Percentiles rank a stretch among this genome's conserved stretches.
Conservation (phyloP, 805 yeast species). For the Candida schatavii region DNA sequence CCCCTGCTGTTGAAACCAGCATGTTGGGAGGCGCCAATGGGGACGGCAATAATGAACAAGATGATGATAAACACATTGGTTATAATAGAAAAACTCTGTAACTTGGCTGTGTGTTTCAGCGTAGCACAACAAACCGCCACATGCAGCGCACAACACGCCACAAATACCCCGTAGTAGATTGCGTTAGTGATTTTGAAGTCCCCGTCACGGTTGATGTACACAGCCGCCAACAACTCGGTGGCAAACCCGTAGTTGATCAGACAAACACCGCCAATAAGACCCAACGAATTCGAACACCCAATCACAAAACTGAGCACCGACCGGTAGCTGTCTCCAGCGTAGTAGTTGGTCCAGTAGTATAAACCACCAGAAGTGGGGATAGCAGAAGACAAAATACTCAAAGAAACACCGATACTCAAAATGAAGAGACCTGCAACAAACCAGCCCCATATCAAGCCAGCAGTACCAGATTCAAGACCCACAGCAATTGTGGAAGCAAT, state of each 20-base stretch:
- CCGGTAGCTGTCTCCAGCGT: slow-evolving; percentile 53
- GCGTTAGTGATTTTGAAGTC: slow-evolving; percentile 52
- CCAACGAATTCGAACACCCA: slow-evolving; percentile 67
- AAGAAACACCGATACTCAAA: slow-evolving; percentile 24
- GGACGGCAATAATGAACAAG: slow-evolving; percentile 60
- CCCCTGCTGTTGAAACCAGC: slow-evolving; percentile 23
- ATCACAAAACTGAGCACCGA: slow-evolving; percentile 58
- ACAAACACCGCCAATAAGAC: slow-evolving; percentile 63
- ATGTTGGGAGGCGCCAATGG: slow-evolving; percentile 48
- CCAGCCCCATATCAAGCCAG: slow-evolving; percentile 34
- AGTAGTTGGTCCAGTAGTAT: slow-evolving; percentile 44
- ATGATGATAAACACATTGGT: slow-evolving; percentile 52
- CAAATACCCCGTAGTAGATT: slow-evolving; percentile 62
- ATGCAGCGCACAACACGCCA: slow-evolving; percentile 55
- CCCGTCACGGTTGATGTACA: slow-evolving; percentile 53
- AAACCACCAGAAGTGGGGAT: slow-evolving; percentile 31
- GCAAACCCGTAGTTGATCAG: slow-evolving; percentile 72
- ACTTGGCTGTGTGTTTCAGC: slow-evolving; percentile 51
- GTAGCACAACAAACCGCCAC: slow-evolving; percentile 53
- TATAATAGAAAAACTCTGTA: slow-evolving; percentile 58
- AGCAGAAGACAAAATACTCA: slow-evolving; percentile 25
- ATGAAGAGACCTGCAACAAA: slow-evolving; percentile 22
- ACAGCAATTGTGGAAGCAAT: slow-evolving; percentile 23
- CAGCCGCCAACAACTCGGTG: slow-evolving; percentile 55
- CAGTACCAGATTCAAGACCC: slow-evolving; percentile 28